Evolutionary conservation across 2,329 filamentous ascomycete genomes (phyloP), one percentile per base, ranked within the genome.

Genomic region (Botryosphaeria dothidea): DNA sequence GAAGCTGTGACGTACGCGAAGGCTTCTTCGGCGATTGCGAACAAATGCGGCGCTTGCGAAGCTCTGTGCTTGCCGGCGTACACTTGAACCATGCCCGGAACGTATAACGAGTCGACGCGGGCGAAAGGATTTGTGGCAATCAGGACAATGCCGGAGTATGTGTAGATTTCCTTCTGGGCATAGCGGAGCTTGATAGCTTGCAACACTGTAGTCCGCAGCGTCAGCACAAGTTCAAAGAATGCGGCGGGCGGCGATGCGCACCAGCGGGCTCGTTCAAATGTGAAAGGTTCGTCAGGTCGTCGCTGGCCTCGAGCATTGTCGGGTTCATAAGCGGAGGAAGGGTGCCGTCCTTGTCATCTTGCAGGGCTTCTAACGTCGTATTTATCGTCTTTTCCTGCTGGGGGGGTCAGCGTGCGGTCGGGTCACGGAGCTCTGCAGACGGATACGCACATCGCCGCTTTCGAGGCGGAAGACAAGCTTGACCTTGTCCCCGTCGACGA

Each of bases 121-220:
- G 96, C 95, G 75, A 99, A 99, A 23, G 95, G 95, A 81, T 99
- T 99, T 68, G 95, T 96, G 68, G 95, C 95, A 82, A 99, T 99
- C 71, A 99, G 85, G 69, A 99, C 95, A 75, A 99, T 98, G 76
- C 95, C 95, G 77, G 92, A 97, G 83, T 99, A 99, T 75, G 95
- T 99, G 84, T 99, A 99, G 74, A 99, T 99, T 79, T 99, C 95
- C 81, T 98, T 98, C 79, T 99, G 95, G 68, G 92, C 86, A 82
- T 99, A 99, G 78, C 95, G 92, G 76, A 99, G 86, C 77, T 93
- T 93, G 79, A 99, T 99, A 64, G 95, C 95, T 85, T 99, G 95
- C 69, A 99, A 83, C 67, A 99, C 96, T 96, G 78, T 72, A 61
- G 49, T 38, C 71, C 75, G n/a, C 69, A 76, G 73, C 62, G 68